phyloP scores from a whole-genome alignment of 108 stramenopile genomes.

The Pseudonitzschia multiseries region DNA sequence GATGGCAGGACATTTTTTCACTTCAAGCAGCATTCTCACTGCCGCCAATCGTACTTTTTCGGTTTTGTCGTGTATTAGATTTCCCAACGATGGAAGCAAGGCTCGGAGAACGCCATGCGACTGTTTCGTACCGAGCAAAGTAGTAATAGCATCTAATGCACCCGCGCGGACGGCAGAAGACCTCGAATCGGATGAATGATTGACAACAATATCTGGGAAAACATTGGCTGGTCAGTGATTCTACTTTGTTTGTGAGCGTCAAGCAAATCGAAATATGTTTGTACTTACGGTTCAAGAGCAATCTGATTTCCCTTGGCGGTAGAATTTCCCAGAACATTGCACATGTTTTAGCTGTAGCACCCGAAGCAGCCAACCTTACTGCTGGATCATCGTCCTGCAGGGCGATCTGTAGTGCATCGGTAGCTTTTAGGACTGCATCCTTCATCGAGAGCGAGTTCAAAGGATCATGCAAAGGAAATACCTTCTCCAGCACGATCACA shows the following conservation, averaged over 20 bases:
- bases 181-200: slow-evolving; percentile 84
- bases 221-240: neutral
- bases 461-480: slow-evolving; percentile 93
- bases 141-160: slow-evolving; percentile 72
- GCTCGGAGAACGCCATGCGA: slow-evolving; percentile 86
- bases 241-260: too few species aligned
- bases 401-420: slow-evolving; percentile 56
- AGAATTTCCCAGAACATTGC: slow-evolving; percentile 86
- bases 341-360: slow-evolving; percentile 74
- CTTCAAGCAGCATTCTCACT: slow-evolving; percentile 74
- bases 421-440: slow-evolving; percentile 63
- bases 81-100: slow-evolving; percentile 81
- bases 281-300: slow-evolving; percentile 75
- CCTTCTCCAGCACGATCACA: slow-evolving; percentile 67
- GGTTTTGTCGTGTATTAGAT: slow-evolving; percentile 90
- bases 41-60: slow-evolving; percentile 86
- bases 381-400: slow-evolving; percentile 72
- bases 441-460: slow-evolving; percentile 37
- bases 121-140: slow-evolving; percentile 73
- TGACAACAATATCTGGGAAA: slow-evolving; percentile 61
- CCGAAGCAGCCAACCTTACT: slow-evolving; percentile 85
- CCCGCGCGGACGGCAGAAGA: slow-evolving; percentile 81
- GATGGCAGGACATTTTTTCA: slow-evolving; percentile 80
- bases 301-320: slow-evolving; percentile 69
- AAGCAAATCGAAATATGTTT: too few species aligned